A percentile compares a stretch with the other conserved stretches of the same genome.
These are phyloP conservation scores for Turritis glabra DNA, from an alignment of 345 rosid genomes.

Conservation along the genomic window DNA sequence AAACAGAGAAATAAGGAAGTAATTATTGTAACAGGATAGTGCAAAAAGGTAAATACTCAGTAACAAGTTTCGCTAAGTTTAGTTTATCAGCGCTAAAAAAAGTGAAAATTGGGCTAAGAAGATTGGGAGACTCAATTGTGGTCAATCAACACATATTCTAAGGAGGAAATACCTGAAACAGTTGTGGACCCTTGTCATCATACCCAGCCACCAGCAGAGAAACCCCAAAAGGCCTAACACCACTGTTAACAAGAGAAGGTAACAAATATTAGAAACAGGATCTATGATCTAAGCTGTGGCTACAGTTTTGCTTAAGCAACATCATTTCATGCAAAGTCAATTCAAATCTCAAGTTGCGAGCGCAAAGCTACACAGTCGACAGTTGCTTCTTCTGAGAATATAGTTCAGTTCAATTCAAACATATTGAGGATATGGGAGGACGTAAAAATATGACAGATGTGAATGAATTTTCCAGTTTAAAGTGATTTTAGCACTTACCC, in stretches of 20 bases:
- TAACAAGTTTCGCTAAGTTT: background rate
- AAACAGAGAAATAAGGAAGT: background rate
- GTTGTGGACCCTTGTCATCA: slow-evolving; percentile 93
- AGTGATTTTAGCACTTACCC: slow-evolving; percentile 51
- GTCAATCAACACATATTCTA: background rate
- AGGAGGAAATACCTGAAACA: slow-evolving; percentile 70
- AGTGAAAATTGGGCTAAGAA: background rate
- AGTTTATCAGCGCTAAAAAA: background rate
- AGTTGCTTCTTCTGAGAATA: background rate
- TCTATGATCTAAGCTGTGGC: background rate
- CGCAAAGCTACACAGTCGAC: background rate
- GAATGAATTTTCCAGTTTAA: background rate
- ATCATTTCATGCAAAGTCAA: background rate
- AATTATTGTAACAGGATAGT: background rate
- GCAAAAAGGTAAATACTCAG: background rate
- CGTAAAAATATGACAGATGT: background rate
- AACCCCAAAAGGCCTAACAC: slow-evolving; percentile 97
- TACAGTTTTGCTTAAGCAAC: background rate
- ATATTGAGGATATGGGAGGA: background rate
- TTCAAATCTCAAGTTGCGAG: background rate
- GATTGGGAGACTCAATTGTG: background rate
- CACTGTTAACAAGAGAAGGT: slow-evolving; percentile 46
- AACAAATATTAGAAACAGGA: slow-evolving; percentile 1
- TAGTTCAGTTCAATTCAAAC: background rate
- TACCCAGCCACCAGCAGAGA: slow-evolving; percentile 89